phyloP scores from a whole-genome alignment of 2,329 filamentous ascomycete genomes.

The Rhytidhysteron rufulum region DNA sequence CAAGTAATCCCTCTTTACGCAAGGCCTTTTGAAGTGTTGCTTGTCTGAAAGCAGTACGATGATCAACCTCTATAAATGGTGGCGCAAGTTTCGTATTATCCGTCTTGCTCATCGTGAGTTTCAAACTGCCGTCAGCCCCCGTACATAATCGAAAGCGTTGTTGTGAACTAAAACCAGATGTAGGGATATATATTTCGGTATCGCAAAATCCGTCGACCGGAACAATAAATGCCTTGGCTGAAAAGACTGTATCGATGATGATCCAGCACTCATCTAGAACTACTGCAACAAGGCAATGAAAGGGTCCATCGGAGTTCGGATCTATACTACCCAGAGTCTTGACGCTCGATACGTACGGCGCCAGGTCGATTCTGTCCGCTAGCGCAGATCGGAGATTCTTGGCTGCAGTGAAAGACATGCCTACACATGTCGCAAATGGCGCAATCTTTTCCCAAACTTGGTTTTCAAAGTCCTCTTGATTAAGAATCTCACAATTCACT shows the following conservation, averaged over 20 bases:
- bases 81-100: background rate
- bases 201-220: background rate
- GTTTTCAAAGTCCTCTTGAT: too few species aligned
- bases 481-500: too few species aligned
- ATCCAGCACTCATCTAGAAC: background rate
- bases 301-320: background rate
- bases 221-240: background rate
- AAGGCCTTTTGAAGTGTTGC: too few species aligned
- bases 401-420: background rate
- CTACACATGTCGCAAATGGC: background rate
- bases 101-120: too few species aligned
- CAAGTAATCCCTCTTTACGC: too few species aligned
- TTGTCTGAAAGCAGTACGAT: background rate
- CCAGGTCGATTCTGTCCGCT: background rate
- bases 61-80: background rate
- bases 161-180: background rate
- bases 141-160: background rate
- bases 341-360: background rate
- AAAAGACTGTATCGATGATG: background rate
- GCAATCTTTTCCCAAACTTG: background rate
- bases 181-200: background rate
- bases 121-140: background rate
- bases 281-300: background rate
- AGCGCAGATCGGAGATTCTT: background rate
- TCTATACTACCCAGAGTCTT: background rate